Evolutionary conservation across 139 green algal genomes (phyloP).

Genomic region (Chlamydomonas urium): DNA sequence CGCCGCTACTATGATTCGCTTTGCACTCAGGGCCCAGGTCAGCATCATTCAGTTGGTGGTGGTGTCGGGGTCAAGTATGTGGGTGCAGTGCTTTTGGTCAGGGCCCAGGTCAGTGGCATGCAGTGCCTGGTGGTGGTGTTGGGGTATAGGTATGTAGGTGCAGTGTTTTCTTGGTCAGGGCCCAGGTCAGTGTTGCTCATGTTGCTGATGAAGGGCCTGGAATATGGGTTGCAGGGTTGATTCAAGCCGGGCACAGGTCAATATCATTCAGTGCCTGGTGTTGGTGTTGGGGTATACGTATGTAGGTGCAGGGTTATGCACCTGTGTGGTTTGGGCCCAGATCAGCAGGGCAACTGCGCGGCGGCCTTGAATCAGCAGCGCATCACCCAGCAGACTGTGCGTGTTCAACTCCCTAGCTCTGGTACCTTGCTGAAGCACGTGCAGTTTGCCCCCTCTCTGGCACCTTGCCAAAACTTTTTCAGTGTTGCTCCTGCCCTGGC

Average conservation of each 20-base stretch:
- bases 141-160: too few relatives aligned
- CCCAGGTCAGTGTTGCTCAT: background rate
- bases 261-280: background rate
- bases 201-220: background rate
- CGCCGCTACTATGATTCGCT: constrained; percentile 3
- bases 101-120: too few relatives aligned
- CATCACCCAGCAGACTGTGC: background rate
- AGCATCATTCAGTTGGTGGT: background rate
- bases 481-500: too few relatives aligned
- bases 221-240: background rate
- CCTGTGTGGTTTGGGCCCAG: background rate
- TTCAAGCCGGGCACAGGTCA: background rate
- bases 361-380: background rate
- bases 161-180: background rate
- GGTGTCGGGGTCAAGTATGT: background rate
- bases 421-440: background rate
- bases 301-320: background rate
- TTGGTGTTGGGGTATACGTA: too few relatives aligned
- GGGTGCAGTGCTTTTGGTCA: background rate
- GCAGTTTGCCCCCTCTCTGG: background rate
- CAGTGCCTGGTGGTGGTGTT: too few relatives aligned
- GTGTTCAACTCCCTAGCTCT: background rate
- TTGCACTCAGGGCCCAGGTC: background rate
- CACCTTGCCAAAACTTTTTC: too few relatives aligned
- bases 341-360: background rate